Conservation (phyloP, 805 yeast genomes). For the Candida dendrica region DNA sequence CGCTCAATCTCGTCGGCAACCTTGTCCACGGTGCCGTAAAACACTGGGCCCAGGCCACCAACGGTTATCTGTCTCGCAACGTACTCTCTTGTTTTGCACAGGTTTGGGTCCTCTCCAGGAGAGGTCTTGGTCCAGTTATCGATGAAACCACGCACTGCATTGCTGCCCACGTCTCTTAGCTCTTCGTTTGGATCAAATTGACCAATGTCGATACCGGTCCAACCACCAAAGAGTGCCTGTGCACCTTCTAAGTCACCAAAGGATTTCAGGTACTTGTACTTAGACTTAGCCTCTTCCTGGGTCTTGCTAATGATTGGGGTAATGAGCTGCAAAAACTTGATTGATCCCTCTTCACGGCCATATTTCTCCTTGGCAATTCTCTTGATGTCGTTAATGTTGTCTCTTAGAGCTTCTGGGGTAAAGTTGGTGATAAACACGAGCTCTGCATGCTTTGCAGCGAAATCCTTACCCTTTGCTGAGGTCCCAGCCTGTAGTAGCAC, state of each 20-base stretch:
- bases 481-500: conserved; percentile 32
- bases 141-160: conserved; percentile 22
- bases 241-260: conserved; percentile 30
- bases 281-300: conserved; percentile 28
- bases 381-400: conserved; percentile 15
- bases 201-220: conserved; percentile 33
- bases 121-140: conserved; percentile 22
- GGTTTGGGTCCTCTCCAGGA: conserved; percentile 9
- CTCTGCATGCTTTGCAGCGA: conserved; percentile 33
- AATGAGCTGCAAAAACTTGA: conserved; percentile 27
- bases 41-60: conserved; percentile 22
- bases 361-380: conserved; percentile 22
- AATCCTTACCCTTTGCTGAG: conserved; percentile 27
- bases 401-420: conserved; percentile 22
- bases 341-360: conserved; percentile 25
- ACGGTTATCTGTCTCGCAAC: conserved; percentile 22
- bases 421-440: conserved; percentile 26
- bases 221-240: conserved; percentile 32
- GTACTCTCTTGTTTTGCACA: conserved; percentile 7
- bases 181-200: conserved; percentile 26
- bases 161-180: conserved; percentile 20
- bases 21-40: conserved; percentile 24
- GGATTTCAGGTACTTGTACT: conserved; percentile 21
- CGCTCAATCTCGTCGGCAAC: conserved; percentile 32
- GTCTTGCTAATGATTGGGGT: conserved; percentile 27